Conservation (phyloP, 139 green algal species). For the Micractinium conductrix region DNA sequence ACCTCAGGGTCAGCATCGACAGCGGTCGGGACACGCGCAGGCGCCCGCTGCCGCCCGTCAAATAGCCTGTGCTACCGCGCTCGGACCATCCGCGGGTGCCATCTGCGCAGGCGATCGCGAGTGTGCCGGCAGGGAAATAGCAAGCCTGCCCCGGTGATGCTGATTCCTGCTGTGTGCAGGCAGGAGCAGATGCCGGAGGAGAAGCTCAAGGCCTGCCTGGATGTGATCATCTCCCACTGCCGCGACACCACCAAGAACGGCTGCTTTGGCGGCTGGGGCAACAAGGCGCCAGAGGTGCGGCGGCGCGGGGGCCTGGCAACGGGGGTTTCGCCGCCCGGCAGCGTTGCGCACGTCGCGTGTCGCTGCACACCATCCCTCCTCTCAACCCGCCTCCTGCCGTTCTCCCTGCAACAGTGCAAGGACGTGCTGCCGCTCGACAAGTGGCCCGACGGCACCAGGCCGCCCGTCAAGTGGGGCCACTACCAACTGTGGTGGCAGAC, state of each 20-base stretch:
- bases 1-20: too few species aligned
- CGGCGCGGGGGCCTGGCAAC: background rate
- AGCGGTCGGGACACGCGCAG: too few species aligned
- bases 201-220: slow-evolving; percentile 12
- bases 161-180: background rate
- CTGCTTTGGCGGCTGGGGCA: slow-evolving; percentile 28
- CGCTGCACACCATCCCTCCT: background rate
- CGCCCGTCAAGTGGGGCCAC: slow-evolving; percentile 19
- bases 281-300: background rate
- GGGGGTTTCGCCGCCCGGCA: background rate
- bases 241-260: slow-evolving; percentile 16
- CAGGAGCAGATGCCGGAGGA: background rate
- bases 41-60: too few species aligned
- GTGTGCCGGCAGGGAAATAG: too few species aligned
- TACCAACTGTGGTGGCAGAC: slow-evolving; percentile 36
- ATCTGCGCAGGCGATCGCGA: background rate
- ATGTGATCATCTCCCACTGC: slow-evolving; percentile 16
- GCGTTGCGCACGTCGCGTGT: background rate
- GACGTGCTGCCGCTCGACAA: background rate
- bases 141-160: background rate
- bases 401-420: background rate
- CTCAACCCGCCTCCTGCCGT: background rate
- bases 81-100: background rate
- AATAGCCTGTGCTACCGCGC: background rate
- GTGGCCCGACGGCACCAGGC: background rate